Evolutionary conservation across 768 basidiomycete genomes (phyloP).

Genomic region (Omphalotus guepiniiformis): DNA sequence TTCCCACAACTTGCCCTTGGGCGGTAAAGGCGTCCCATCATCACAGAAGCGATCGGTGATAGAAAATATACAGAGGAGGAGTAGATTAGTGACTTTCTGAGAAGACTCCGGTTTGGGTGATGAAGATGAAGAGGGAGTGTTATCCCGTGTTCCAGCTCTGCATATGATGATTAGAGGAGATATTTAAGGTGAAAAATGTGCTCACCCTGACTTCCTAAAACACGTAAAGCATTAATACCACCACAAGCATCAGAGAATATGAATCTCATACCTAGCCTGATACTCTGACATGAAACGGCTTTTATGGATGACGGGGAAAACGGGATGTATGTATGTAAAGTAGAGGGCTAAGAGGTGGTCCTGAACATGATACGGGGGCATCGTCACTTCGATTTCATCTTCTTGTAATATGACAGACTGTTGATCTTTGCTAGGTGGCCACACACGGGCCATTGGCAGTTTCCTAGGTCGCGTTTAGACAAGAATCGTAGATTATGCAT

Average conservation of each 20-base stretch:
- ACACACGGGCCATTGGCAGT: constrained; percentile 70
- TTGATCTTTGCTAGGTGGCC: constrained; percentile 55
- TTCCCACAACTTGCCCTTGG: constrained; percentile 62
- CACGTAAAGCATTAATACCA: not conserved
- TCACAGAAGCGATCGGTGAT: constrained; percentile 71
- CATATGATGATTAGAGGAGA: constrained; percentile 2
- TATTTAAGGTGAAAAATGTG: not conserved
- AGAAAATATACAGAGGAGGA: constrained; percentile 79
- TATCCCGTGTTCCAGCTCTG: not conserved
- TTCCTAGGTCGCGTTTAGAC: constrained; percentile 38
- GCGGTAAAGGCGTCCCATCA: constrained; percentile 41
- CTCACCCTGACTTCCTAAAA: constrained; percentile 11
- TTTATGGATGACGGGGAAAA: constrained; percentile 79
- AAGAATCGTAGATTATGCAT: constrained; percentile 6
- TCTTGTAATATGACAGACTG: constrained; percentile 35
- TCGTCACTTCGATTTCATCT: constrained; percentile 36
- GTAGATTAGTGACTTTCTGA: constrained; percentile 61
- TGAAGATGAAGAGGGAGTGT: constrained; percentile 24
- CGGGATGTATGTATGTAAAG: constrained; percentile 80
- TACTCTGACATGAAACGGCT: constrained; percentile 64
- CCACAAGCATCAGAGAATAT: not conserved
- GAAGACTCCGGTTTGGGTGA: constrained; percentile 48
- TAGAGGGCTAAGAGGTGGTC: constrained; percentile 69
- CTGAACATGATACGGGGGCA: constrained; percentile 63
- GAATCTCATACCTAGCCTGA: constrained; percentile 38